Conservation (phyloP, 805 yeast species). For the Dipodascopsis uninucleata region DNA sequence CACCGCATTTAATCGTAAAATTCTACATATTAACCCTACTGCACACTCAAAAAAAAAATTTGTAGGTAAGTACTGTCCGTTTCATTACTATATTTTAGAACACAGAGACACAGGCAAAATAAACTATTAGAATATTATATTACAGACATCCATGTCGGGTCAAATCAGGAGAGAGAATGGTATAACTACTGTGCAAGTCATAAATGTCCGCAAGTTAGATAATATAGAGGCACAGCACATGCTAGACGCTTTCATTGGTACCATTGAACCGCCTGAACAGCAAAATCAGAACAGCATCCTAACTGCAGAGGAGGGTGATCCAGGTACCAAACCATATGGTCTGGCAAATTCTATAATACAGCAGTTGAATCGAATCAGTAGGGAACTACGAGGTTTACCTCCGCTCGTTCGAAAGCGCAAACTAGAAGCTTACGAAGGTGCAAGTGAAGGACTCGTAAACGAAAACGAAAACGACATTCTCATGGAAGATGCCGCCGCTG, state of each 20-base stretch:
- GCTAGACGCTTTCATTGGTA: constrained; percentile 33
- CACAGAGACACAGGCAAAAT: too few relatives aligned
- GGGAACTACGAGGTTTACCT: constrained; percentile 78
- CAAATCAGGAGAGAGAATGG: constrained; percentile 17
- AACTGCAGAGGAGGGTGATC: constrained; percentile 45
- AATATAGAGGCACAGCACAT: constrained; percentile 31
- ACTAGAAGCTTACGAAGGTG: constrained; percentile 4
- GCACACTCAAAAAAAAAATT: too few relatives aligned
- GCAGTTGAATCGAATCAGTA: constrained; percentile 68
- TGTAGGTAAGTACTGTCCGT: too few relatives aligned
- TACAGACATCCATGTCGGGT: constrained; percentile 4
- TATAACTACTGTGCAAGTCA: constrained; percentile 29
- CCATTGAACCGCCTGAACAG: constrained; percentile 37
- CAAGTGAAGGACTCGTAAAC: neutral
- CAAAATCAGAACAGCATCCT: constrained; percentile 15
- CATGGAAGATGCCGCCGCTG: neutral
- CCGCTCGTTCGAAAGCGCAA: constrained; percentile 41
- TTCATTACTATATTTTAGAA: too few relatives aligned
- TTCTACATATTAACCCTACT: too few relatives aligned
- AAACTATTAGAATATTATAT: neutral
- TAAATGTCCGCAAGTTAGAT: constrained; percentile 18
- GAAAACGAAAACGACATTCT: neutral
- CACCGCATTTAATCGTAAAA: too few relatives aligned
- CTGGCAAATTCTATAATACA: constrained; percentile 47
- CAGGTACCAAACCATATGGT: constrained; percentile 44